phyloP scores from a whole-genome alignment of 805 yeast genomes.

The Zygosaccharomyces bisporus region DNA sequence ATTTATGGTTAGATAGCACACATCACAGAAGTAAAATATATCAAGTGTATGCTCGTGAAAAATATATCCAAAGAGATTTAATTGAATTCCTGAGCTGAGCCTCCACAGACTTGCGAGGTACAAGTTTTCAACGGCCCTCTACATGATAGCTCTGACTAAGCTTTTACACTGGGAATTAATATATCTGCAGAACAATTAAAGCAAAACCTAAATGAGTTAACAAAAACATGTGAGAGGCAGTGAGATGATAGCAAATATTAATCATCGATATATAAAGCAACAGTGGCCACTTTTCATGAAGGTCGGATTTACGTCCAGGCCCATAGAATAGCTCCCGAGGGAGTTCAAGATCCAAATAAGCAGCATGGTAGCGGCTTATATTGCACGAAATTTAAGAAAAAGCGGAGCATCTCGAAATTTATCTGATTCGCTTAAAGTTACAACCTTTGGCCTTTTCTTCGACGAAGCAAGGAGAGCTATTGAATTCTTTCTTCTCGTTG shows the following conservation, averaged over 20 bases:
- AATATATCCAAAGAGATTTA: too few species aligned
- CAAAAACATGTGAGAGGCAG: constrained; percentile 8
- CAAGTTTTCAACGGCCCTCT: too few species aligned
- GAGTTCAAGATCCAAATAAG: neutral
- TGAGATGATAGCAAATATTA: constrained; percentile 10
- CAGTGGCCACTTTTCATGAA: constrained; percentile 11
- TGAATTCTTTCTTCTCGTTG: constrained; percentile 11
- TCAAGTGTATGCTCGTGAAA: too few species aligned
- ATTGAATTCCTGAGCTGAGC: too few species aligned
- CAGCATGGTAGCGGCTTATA: neutral
- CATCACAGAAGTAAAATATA: too few species aligned
- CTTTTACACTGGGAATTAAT: constrained; percentile 11
- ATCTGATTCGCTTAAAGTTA: neutral
- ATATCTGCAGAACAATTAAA: constrained; percentile 9
- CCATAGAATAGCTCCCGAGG: constrained; percentile 10
- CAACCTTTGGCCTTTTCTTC: constrained; percentile 5
- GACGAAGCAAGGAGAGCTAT: constrained; percentile 7
- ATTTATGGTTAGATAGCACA: too few species aligned
- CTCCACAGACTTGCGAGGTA: too few species aligned
- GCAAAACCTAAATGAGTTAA: constrained; percentile 9
- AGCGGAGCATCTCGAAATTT: constrained; percentile 1
- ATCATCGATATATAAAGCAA: constrained; percentile 10
- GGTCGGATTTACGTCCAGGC: constrained; percentile 14
- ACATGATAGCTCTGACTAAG: too few species aligned
- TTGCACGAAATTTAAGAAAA: neutral